A percentile compares a stretch with the other conserved stretches of the same genome.
phyloP scores from a whole-genome alignment of 495 filamentous ascomycete genomes.

The Chaetomium cochliodes region DNA sequence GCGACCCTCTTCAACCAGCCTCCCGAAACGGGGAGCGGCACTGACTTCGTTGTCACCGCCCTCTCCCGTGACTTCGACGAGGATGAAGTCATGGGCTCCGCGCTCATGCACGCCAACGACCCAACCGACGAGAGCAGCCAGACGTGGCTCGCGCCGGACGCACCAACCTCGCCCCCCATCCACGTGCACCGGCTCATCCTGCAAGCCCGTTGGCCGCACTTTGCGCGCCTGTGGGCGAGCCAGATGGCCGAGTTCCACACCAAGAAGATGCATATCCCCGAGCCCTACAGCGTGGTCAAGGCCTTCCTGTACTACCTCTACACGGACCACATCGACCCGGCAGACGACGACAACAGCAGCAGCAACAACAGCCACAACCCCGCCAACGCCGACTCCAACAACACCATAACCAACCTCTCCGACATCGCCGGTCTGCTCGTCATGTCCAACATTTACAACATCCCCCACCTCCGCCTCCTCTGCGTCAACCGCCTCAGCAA shows the following conservation, averaged over 20 bases:
- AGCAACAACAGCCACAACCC: too few species aligned
- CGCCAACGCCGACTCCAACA: conserved; percentile 49
- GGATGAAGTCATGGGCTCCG: conserved; percentile 57
- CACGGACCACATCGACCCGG: conserved; percentile 80
- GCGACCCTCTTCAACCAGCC: conserved; percentile 78
- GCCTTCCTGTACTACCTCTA: conserved; percentile 96
- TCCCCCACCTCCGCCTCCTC: conserved; percentile 84
- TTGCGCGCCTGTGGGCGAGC: conserved; percentile 80
- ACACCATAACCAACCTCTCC: conserved; percentile 61
- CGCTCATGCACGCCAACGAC: conserved; percentile 42
- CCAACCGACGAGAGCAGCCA: conserved; percentile 43
- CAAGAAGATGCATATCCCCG: conserved; percentile 95
- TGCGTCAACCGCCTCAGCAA: conserved; percentile 83
- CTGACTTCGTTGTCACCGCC: conserved; percentile 83
- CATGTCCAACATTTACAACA: conserved; percentile 96
- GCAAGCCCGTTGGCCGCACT: conserved; percentile 94
- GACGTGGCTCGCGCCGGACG: conserved; percentile 61
- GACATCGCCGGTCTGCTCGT: conserved; percentile 95
- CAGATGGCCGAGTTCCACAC: conserved; percentile 97
- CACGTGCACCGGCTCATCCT: conserved; percentile 92
- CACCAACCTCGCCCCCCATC: conserved; percentile 76
- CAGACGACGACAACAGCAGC: conserved; percentile 27
- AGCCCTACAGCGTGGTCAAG: conserved; percentile 90
- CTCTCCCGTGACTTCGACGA: conserved; percentile 63
- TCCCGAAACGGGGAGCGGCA: conserved; percentile 74